A percentile compares a stretch with the other conserved stretches of the same genome.
Evolutionary conservation across 2,329 filamentous ascomycete species (phyloP).

Genomic region (Colletotrichum siamense): DNA sequence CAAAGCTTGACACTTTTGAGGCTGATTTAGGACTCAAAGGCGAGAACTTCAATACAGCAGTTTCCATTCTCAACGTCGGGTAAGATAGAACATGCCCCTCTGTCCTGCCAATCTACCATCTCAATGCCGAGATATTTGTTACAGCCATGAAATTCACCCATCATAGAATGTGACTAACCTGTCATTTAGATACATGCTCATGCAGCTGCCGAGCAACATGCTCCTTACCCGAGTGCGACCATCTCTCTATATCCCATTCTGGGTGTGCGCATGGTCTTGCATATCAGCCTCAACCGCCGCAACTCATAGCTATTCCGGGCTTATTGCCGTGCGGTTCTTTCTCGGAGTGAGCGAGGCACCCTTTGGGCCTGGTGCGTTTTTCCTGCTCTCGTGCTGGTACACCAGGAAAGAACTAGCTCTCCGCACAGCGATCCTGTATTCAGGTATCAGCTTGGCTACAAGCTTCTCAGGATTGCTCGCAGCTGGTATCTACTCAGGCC

Average conservation of each 20-base stretch:
- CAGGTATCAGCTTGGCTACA: background rate
- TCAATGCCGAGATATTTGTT: background rate
- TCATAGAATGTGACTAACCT: background rate
- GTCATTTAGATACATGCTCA: background rate
- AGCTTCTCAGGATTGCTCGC: conserved; percentile 12
- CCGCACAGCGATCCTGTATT: conserved; percentile 32
- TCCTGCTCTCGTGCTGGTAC: conserved; percentile 71
- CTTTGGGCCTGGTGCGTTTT: conserved; percentile 30
- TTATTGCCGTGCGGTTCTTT: background rate
- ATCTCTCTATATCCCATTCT: conserved; percentile 20
- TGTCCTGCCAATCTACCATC: background rate
- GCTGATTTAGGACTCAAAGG: background rate
- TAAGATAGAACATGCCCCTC: background rate
- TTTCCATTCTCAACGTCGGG: background rate
- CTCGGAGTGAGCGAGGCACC: background rate
- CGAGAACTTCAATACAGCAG: background rate
- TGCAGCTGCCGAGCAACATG: conserved; percentile 16
- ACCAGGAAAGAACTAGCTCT: conserved; percentile 70
- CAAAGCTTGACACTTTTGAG: background rate
- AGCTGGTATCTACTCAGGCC: conserved; percentile 14
- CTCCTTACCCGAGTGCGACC: conserved; percentile 17
- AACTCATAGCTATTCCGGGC: background rate
- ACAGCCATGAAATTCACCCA: background rate
- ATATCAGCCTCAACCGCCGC: background rate
- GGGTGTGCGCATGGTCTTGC: conserved; percentile 6